A percentile compares a stretch with the other conserved stretches of the same genome.
These are phyloP conservation scores for Trichocladium uniseriatum DNA, from an alignment of 495 filamentous ascomycete species.

Conservation along the genomic window DNA sequence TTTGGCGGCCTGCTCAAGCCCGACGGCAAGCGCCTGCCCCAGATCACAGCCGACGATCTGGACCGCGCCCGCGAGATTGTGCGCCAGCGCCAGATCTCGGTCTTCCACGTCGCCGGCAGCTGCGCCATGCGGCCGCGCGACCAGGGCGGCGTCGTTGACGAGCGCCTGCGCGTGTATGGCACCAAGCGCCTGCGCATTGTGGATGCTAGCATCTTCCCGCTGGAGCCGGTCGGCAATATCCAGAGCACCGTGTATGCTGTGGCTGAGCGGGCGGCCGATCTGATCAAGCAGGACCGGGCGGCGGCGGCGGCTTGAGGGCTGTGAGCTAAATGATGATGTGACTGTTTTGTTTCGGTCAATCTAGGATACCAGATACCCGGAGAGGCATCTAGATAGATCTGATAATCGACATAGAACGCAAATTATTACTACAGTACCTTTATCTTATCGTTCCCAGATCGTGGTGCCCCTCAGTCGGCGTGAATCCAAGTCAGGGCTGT, in stretches of 20 bases:
- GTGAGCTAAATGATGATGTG: too few species aligned
- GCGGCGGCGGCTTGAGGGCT: neutral
- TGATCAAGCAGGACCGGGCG: conserved; percentile 37
- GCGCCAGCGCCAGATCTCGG: conserved; percentile 28
- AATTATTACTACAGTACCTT: too few species aligned
- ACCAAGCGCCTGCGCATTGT: conserved; percentile 39
- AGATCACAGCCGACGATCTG: conserved; percentile 18
- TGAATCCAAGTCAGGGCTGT: too few species aligned
- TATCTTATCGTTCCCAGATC: too few species aligned
- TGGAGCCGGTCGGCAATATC: conserved; percentile 41
- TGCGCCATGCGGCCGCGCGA: conserved; percentile 30
- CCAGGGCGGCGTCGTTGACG: conserved; percentile 35
- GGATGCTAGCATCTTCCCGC: conserved; percentile 47
- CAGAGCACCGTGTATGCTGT: conserved; percentile 45
- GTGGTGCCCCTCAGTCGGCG: too few species aligned
- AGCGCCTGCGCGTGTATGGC: conserved; percentile 41
- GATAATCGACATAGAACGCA: too few species aligned
- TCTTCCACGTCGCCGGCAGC: conserved; percentile 33
- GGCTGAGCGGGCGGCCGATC: conserved; percentile 46
- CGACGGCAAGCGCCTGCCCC: conserved; percentile 21
- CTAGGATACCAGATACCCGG: too few species aligned
- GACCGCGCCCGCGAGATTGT: conserved; percentile 32
- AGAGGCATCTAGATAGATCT: too few species aligned
- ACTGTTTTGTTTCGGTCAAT: too few species aligned
- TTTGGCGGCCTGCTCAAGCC: conserved; percentile 29